Percentiles rank a stretch among this genome's conserved stretches.
Conservation (phyloP, 768 basidiomycete genomes). For the Phaeolepiota aurea region DNA sequence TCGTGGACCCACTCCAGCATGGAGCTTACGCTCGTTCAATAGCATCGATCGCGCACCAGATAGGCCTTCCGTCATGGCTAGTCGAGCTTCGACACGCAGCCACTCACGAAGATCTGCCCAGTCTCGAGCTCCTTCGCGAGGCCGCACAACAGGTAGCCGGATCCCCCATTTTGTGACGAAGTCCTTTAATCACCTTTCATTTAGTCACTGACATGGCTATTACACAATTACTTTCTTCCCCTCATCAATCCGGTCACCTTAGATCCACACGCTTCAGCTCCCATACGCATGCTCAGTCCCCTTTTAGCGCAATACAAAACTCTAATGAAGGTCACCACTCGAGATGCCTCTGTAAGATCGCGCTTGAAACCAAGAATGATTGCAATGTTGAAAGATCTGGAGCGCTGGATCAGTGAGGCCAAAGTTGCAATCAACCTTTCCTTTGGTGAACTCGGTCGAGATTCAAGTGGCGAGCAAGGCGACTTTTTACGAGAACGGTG, state of each 20-base stretch:
- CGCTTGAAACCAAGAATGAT: conserved; percentile 43
- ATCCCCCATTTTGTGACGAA: conserved; percentile 3
- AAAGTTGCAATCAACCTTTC: conserved; percentile 49
- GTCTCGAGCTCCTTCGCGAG: conserved; percentile 68
- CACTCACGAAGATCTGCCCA: conserved; percentile 92
- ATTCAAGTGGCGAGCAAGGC: conserved; percentile 20
- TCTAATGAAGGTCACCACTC: conserved; percentile 49
- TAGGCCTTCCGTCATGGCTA: conserved; percentile 81
- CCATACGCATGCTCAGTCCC: conserved; percentile 53
- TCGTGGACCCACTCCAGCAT: conserved; percentile 90
- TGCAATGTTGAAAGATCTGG: conserved; percentile 49
- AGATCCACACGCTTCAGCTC: conserved; percentile 17
- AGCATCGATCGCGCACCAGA: conserved; percentile 75
- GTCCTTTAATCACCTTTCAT: background rate
- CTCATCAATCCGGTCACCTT: conserved; percentile 49
- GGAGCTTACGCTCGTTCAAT: conserved; percentile 90
- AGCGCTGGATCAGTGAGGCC: conserved; percentile 75
- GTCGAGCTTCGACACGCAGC: conserved; percentile 92
- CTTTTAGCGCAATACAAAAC: conserved; percentile 69
- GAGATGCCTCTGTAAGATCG: conserved; percentile 55
- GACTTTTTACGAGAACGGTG: conserved; percentile 51
- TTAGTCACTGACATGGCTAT: conserved; percentile 78
- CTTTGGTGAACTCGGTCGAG: conserved; percentile 43
- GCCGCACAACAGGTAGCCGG: conserved; percentile 62
- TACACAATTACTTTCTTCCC: conserved; percentile 79